phyloP scores from a whole-genome alignment of 768 basidiomycete genomes.

The Cystobasidium ongulense region DNA sequence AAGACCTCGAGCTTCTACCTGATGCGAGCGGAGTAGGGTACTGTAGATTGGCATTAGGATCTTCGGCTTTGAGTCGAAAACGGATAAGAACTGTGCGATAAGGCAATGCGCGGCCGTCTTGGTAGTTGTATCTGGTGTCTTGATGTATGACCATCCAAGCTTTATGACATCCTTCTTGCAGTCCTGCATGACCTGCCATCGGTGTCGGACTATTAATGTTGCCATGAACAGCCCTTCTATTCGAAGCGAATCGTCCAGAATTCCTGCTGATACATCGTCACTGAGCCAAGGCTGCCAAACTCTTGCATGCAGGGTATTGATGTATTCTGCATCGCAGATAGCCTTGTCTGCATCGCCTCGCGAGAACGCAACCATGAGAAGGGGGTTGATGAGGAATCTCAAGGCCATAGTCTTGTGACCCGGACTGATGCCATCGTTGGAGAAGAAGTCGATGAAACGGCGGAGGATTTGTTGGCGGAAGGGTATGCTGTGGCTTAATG shows the following conservation, averaged over 20 bases:
- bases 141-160: constrained; percentile 81
- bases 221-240: constrained; percentile 87
- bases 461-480: constrained; percentile 70
- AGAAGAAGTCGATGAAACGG: constrained; percentile 80
- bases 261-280: constrained; percentile 46
- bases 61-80: constrained; percentile 78
- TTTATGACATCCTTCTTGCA: constrained; percentile 86
- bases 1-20: constrained; percentile 65
- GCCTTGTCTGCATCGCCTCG: constrained; percentile 52
- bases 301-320: constrained; percentile 60
- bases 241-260: constrained; percentile 67
- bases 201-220: constrained; percentile 75
- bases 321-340: constrained; percentile 63
- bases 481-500: constrained; percentile 58
- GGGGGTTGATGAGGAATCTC: constrained; percentile 79
- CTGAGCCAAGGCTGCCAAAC: constrained; percentile 76
- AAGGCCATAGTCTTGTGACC: constrained; percentile 59
- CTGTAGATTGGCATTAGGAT: constrained; percentile 86
- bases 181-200: constrained; percentile 67
- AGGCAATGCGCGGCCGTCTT: constrained; percentile 87
- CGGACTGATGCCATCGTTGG: constrained; percentile 57
- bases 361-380: constrained; percentile 65
- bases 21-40: constrained; percentile 72
- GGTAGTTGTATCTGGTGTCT: constrained; percentile 74
- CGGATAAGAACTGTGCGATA: constrained; percentile 81